These are phyloP conservation scores for Halophytophthora batemanensis DNA, from an alignment of 352 stramenopile species.

Conservation along the genomic window DNA sequence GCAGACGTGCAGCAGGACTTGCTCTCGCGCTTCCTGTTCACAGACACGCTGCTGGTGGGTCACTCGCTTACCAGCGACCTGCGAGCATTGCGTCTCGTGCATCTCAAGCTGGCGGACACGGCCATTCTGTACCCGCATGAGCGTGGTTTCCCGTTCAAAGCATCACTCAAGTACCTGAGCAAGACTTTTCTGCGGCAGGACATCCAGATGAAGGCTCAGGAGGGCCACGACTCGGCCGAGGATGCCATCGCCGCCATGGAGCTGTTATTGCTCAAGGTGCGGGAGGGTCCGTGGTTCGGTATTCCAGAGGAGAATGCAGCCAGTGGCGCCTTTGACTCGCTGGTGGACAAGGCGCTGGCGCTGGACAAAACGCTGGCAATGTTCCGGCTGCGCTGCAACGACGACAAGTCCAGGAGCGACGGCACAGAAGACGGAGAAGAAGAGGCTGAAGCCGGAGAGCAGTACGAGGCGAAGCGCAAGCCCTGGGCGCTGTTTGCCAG, in stretches of 20 bases:
- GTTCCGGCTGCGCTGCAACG: slow-evolving; percentile 28
- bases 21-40: slow-evolving; percentile 50
- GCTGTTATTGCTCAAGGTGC: slow-evolving; percentile 71
- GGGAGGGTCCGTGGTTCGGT: slow-evolving; percentile 62
- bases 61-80: slow-evolving; percentile 88
- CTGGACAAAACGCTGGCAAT: slow-evolving; percentile 52
- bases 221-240: slow-evolving; percentile 80
- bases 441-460: no score
- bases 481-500: slow-evolving; percentile 74
- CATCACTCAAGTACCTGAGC: slow-evolving; percentile 79
- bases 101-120: slow-evolving; percentile 70
- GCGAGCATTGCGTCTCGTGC: slow-evolving; percentile 70
- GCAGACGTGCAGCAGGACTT: slow-evolving; percentile 73
- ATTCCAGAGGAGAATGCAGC: slow-evolving; percentile 46
- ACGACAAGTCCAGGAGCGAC: slow-evolving; percentile 2
- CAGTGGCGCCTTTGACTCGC: slow-evolving; percentile 56
- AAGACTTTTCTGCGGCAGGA: slow-evolving; percentile 79
- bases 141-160: slow-evolving; percentile 78
- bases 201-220: slow-evolving; percentile 68
- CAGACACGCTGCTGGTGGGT: slow-evolving; percentile 79
- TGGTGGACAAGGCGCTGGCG: slow-evolving; percentile 52
- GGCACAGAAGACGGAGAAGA: slow-evolving; percentile 7
- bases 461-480: slow-evolving; percentile 30
- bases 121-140: slow-evolving; percentile 82
- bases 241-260: slow-evolving; percentile 80